These are phyloP conservation scores for Polychaeton citri DNA, from an alignment of 2,329 filamentous ascomycete genomes.

Conservation along the genomic window DNA sequence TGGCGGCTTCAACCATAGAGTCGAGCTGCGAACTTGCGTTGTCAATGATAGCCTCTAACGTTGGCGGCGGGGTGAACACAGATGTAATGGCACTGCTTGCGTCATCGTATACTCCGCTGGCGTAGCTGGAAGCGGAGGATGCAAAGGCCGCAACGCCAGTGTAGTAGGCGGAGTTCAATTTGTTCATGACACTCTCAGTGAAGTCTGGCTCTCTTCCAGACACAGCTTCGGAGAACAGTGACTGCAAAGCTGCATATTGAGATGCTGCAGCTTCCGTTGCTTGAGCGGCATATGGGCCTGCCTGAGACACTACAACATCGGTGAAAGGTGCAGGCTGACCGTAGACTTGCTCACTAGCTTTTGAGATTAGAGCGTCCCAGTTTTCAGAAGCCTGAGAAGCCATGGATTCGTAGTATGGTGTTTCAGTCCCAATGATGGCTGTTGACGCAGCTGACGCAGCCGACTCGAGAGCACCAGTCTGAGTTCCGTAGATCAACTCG, in stretches of 20 bases:
- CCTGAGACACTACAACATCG: constrained; percentile 36
- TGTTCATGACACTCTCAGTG: constrained; percentile 64
- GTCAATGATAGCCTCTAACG: constrained; percentile 44
- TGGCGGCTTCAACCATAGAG: constrained; percentile 46
- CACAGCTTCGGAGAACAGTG: constrained; percentile 63
- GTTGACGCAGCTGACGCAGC: constrained; percentile 33
- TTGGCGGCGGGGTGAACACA: constrained; percentile 44
- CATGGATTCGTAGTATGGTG: constrained; percentile 40
- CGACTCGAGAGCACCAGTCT: constrained; percentile 25
- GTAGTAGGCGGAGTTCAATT: constrained; percentile 58
- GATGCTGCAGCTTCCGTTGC: constrained; percentile 47
- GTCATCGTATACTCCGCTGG: constrained; percentile 33
- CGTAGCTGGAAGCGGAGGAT: constrained; percentile 36
- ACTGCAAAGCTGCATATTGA: constrained; percentile 58
- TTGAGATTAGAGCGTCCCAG: constrained; percentile 51
- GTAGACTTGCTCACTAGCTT: constrained; percentile 57
- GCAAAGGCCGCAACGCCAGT: constrained; percentile 47
- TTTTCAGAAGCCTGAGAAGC: constrained; percentile 45
- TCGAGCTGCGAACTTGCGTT: constrained; percentile 44
- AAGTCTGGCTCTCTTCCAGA: constrained; percentile 67
- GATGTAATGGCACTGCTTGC: constrained; percentile 33
- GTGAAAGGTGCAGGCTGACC: constrained; percentile 45
- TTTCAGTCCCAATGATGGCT: constrained; percentile 33
- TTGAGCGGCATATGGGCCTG: constrained; percentile 46
- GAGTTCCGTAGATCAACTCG: constrained; percentile 31